Conservation (phyloP, 139 green algal genomes). For the Coelastrella sp. region DNA sequence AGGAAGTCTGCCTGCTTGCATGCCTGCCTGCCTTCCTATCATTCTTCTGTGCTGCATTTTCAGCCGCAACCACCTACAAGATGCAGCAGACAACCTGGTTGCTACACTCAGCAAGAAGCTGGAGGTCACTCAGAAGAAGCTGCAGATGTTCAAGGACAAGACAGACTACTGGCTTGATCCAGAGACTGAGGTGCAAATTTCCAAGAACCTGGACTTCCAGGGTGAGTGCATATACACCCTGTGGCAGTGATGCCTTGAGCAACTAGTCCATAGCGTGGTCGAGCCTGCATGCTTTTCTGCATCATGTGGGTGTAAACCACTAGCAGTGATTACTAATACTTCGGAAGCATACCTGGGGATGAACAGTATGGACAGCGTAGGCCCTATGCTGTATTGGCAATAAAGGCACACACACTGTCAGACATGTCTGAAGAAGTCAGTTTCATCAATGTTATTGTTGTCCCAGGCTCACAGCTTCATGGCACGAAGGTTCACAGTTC, state of each 20-base stretch:
- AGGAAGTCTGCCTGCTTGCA: no score
- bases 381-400: no score
- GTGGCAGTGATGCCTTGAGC: not conserved
- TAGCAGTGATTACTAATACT: no score
- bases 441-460: no score
- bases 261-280: not conserved
- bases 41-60: not conserved
- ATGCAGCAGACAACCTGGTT: not conserved
- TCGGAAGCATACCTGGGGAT: no score
- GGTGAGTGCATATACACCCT: not conserved
- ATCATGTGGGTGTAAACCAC: not conserved
- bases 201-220: conserved; percentile 15
- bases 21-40: no score
- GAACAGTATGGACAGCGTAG: no score
- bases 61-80: not conserved
- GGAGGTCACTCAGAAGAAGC: not conserved
- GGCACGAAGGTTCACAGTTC: no score
- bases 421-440: no score
- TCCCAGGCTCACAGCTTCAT: no score
- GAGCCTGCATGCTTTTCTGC: not conserved
- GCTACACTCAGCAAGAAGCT: not conserved
- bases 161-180: not conserved
- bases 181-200: not conserved
- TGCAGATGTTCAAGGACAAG: conserved; percentile 31
- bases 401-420: no score